Base-by-base conservation (phyloP, 192 early-diverging fungal genomes). In the Podila clonocystis region DNA sequence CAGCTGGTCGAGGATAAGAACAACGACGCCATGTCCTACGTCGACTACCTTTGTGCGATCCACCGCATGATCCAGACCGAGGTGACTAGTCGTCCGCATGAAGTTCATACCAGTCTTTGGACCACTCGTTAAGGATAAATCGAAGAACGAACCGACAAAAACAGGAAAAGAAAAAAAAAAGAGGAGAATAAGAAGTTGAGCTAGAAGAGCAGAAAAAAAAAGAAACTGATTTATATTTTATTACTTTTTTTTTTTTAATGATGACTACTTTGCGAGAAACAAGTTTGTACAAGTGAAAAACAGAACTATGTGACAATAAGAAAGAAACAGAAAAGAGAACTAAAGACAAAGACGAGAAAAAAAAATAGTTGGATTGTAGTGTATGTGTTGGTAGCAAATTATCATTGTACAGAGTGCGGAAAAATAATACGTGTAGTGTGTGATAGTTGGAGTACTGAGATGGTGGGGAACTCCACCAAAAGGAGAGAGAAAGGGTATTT, bases 1-100 rank as follows among this genome's bases (percentile, higher is more conserved):
- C 75, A 91, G 63, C 80, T 99, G 70, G 83, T 92, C 12, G 98
- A 99, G 84, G 98, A 99, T 84, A 92, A 94, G 76, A 95, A 94
- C 72, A 90, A 91, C 58, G 95, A 94, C 50, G 90, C 90, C 61
- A 91, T 95, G 93, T 91, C 90, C 15, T 99, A 99, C 82, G 96
- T 98, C 9, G 97, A 99, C 73, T 98, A 92, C 68, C 82, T 99
- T 31, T 94, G 94, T 61, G 82, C 89, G 34, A 91, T 98, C 68
- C 98, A 99, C 83, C 88, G 93, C 75, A 93, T 92, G 82, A 95
- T 96, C 74, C 94, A 94, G 82, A 87, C 83, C 15, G 94, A 94
- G 80, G 89, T 89, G 68, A 89, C 77, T 2, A 20, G 62, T n/a
- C 65, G 77, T 15, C 67, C 77, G 2, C 77, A 80, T 61, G 77